Conservation (phyloP, 768 basidiomycete species). For the Auricularia auricula-judae region DNA sequence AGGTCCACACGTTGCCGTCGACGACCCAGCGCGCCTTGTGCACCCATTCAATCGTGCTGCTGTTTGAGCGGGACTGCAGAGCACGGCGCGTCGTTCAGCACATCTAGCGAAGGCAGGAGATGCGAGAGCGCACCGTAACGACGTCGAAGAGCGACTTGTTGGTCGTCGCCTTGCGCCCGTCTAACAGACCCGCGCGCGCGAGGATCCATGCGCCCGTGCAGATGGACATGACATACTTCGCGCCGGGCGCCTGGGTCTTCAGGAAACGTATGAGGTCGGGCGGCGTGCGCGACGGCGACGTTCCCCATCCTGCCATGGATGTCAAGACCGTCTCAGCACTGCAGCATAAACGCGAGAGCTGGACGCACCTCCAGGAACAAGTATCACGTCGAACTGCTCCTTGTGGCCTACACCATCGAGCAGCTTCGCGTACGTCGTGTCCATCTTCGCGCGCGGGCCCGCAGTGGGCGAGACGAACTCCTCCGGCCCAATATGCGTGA, state of each 20-base stretch:
- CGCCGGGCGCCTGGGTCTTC: constrained; percentile 22
- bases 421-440: not conserved
- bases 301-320: not conserved
- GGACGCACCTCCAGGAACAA: not conserved
- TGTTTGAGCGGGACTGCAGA: no score
- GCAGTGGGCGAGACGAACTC: not conserved
- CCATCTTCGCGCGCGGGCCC: not conserved
- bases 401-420: not conserved
- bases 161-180: constrained; percentile 32
- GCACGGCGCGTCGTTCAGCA: no score
- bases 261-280: constrained; percentile 20
- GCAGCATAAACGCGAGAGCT: no score
- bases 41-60: not conserved
- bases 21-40: not conserved
- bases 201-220: constrained; percentile 29
- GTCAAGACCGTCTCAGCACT: not conserved
- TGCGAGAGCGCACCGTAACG: constrained; percentile 6
- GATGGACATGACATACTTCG: constrained; percentile 31
- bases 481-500: not conserved
- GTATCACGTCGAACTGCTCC: not conserved
- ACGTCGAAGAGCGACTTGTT: constrained; percentile 27
- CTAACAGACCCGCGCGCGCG: constrained; percentile 30
- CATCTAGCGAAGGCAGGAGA: no score
- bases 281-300: constrained; percentile 1
- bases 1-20: not conserved